phyloP scores from a whole-genome alignment of 495 filamentous ascomycete genomes.

The Penicillium coffeae region DNA sequence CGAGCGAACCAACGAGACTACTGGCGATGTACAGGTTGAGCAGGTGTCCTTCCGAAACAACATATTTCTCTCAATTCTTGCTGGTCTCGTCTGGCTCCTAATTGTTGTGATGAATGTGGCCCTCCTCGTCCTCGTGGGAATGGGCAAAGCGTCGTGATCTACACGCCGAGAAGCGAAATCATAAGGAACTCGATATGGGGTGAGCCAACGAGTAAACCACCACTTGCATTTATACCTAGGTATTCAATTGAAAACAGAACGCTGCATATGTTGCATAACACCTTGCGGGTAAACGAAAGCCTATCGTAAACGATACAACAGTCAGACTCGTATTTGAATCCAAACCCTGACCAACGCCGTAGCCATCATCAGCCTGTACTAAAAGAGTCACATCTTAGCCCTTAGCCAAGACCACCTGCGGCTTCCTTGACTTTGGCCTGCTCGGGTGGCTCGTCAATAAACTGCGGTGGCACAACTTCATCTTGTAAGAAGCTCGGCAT shows the following conservation, averaged over 20 bases:
- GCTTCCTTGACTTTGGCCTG: slow-evolving; percentile 73
- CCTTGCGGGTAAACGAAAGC: not conserved
- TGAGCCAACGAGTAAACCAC: not conserved
- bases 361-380: not conserved
- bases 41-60: slow-evolving; percentile 52
- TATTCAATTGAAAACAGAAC: not conserved
- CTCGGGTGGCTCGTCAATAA: slow-evolving; percentile 79
- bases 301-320: not conserved
- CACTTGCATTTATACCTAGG: too few species aligned
- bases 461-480: slow-evolving; percentile 72
- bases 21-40: slow-evolving; percentile 21
- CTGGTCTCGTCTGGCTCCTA: slow-evolving; percentile 60
- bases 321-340: not conserved
- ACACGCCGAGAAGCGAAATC: not conserved
- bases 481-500: slow-evolving; percentile 88
- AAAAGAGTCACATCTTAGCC: not conserved
- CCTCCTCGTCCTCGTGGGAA: slow-evolving; percentile 63
- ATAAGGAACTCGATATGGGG: not conserved
- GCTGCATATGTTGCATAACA: not conserved
- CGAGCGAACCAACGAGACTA: slow-evolving; percentile 23
- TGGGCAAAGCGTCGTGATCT: slow-evolving; percentile 40
- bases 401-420: slow-evolving; percentile 38
- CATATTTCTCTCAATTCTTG: slow-evolving; percentile 51
- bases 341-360: slow-evolving; percentile 11
- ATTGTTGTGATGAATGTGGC: slow-evolving; percentile 72